Evolutionary conservation across 2,329 filamentous ascomycete genomes (phyloP), one percentile per base, ranked within the genome.

Genomic region (Lecanosticta acicola): DNA sequence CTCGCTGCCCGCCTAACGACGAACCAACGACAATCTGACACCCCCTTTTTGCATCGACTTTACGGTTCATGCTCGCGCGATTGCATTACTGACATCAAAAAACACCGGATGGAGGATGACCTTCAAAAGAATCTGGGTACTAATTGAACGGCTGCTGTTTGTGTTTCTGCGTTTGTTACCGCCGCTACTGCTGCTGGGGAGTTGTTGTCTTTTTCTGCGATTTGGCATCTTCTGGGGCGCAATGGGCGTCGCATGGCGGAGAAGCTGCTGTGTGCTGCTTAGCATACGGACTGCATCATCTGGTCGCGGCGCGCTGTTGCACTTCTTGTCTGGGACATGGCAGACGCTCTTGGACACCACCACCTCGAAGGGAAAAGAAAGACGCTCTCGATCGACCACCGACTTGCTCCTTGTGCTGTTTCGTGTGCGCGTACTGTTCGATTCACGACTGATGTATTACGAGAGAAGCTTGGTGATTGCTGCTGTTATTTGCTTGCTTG

Each of bases 1-100:
- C 41, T 45, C 46, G 41, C 41, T 43, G 45, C 41, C 45, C 45
- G 39, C 32, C 24, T 37, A 10, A 36, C 39, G 44, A 46, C 32
- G 36, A 26, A 24, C 39, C 29, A 13, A 37, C 20, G 29, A 21
- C 21, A 46, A n/a, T 16, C n/a, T 13, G 21, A 32, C n/a, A 41
- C 21, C 10, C n/a, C 18, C 29, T 40, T 35, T 39, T 46, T 40
- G 37, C 43, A 46, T 46, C 43, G 26, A 32, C 39, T 38, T n/a
- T 21, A 33, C 33, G 39, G 21, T 18, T 34, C 34, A 38, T 21
- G 29, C 38, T 17, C 20, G 29, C 36, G 24, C 26, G 32, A 18
- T 40, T 41, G 39, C 43, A 46, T 41, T 35, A 16, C 39, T 18
- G 29, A 33, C 13, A 24, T 11, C 10, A 29, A 39, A 26, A 32